These are phyloP conservation scores for Paraphoma chrysanthemicola DNA, from an alignment of 2,329 filamentous ascomycete species.

Conservation along the genomic window DNA sequence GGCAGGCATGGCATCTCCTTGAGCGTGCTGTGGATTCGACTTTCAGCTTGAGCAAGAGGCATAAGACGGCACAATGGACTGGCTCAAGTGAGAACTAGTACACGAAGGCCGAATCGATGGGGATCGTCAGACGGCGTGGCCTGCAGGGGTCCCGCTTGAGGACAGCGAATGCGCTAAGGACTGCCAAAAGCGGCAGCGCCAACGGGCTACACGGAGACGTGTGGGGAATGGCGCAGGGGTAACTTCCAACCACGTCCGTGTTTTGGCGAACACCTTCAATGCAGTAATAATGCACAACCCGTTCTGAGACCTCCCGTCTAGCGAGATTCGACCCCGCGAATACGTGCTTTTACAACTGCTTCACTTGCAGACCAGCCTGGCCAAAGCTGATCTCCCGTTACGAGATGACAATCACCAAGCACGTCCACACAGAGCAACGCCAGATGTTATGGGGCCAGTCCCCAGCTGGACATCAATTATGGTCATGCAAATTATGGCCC, in stretches of 20 bases:
- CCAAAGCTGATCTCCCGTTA: neutral
- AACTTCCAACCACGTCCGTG: slow-evolving; percentile 9
- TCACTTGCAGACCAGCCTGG: neutral
- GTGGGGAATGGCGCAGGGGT: slow-evolving; percentile 13
- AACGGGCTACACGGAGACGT: neutral
- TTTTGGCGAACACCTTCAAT: slow-evolving; percentile 13
- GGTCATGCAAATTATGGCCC: neutral
- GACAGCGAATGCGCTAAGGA: neutral
- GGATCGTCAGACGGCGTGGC: neutral
- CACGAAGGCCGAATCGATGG: neutral
- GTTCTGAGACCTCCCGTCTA: neutral
- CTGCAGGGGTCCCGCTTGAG: neutral
- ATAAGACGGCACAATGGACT: neutral
- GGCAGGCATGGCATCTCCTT: neutral
- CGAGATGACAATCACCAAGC: neutral
- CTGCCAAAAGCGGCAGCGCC: neutral
- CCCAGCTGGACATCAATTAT: neutral
- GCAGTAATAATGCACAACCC: slow-evolving; percentile 3
- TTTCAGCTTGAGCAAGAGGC: neutral
- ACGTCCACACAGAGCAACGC: neutral
- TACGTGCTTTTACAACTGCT: neutral
- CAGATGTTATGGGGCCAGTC: neutral
- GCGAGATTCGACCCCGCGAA: neutral
- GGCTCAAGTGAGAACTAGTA: neutral
- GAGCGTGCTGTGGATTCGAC: neutral